Evolutionary conservation across 192 early-diverging fungal species (phyloP).

Genomic region (Entomortierella parvispora): DNA sequence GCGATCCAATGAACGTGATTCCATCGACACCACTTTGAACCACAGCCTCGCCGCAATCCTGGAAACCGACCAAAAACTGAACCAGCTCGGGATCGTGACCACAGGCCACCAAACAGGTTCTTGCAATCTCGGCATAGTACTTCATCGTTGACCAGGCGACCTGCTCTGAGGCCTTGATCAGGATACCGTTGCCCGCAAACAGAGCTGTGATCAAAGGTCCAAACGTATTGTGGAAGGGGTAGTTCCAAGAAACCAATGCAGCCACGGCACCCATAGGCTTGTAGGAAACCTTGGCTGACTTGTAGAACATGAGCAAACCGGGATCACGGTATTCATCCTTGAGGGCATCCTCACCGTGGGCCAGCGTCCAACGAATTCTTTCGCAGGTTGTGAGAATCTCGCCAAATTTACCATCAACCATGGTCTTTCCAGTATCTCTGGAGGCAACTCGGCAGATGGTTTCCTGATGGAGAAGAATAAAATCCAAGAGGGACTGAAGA

Average conservation of each 20-base stretch:
- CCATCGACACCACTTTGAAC: slow-evolving; percentile 72
- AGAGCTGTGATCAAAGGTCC: slow-evolving; percentile 85
- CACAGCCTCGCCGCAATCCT: slow-evolving; percentile 82
- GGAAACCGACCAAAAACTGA: slow-evolving; percentile 82
- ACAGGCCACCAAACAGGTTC: slow-evolving; percentile 70
- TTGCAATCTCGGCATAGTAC: slow-evolving; percentile 74
- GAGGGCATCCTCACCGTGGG: slow-evolving; percentile 78
- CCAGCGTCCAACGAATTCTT: slow-evolving; percentile 83
- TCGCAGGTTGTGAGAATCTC: slow-evolving; percentile 85
- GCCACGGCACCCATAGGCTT: slow-evolving; percentile 85
- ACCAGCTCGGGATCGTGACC: slow-evolving; percentile 84
- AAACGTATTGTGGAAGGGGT: slow-evolving; percentile 84
- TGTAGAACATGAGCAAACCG: slow-evolving; percentile 80
- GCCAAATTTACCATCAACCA: slow-evolving; percentile 84
- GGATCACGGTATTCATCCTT: slow-evolving; percentile 71
- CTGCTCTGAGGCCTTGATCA: slow-evolving; percentile 88
- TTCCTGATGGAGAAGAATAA: slow-evolving; percentile 77
- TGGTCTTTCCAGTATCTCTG: slow-evolving; percentile 85
- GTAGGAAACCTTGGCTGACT: slow-evolving; percentile 79
- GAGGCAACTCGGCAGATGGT: slow-evolving; percentile 76
- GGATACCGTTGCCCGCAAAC: slow-evolving; percentile 86
- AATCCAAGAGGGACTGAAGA: slow-evolving; percentile 76
- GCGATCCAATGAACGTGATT: slow-evolving; percentile 91
- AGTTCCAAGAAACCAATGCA: slow-evolving; percentile 90
- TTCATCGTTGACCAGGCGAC: slow-evolving; percentile 80